phyloP scores from a whole-genome alignment of 2,329 filamentous ascomycete species.

The Xylariaceae sp. region DNA sequence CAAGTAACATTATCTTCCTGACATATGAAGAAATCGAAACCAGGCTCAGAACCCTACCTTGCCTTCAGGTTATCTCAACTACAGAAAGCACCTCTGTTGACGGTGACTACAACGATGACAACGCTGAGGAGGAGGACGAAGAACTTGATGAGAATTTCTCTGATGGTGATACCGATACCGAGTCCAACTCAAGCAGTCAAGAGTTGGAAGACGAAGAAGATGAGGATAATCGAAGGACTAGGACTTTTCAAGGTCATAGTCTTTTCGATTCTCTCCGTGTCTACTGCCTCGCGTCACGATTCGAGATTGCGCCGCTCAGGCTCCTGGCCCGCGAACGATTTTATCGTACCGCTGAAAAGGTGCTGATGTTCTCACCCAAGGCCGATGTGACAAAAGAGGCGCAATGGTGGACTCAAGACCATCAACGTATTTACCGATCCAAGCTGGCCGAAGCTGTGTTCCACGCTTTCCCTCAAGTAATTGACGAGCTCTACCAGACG shows the following conservation, averaged over 20 bases:
- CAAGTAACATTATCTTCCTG: constrained; percentile 17
- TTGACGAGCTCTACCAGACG: constrained; percentile 37
- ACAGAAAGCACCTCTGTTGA: background rate
- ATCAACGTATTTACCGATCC: constrained; percentile 11
- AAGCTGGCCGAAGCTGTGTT: constrained; percentile 12
- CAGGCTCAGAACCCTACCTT: constrained; percentile 14
- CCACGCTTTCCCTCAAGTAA: constrained; percentile 32
- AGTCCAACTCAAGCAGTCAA: background rate
- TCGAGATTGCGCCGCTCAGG: constrained; percentile 43
- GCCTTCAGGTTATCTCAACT: background rate
- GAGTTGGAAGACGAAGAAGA: background rate
- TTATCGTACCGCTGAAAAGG: constrained; percentile 32
- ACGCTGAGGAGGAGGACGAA: background rate
- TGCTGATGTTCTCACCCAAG: constrained; percentile 3
- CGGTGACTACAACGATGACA: background rate
- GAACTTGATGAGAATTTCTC: background rate
- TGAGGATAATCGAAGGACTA: background rate
- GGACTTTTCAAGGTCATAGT: constrained; percentile 12
- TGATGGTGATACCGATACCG: background rate
- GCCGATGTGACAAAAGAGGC: background rate
- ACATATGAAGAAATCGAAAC: background rate
- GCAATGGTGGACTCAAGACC: constrained; percentile 5
- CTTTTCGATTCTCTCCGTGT: constrained; percentile 35
- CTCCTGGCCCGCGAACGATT: constrained; percentile 42
- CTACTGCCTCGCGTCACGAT: constrained; percentile 48